These are phyloP conservation scores for Silene noctiflora DNA, from an alignment of 179 eudicot species.

Conservation along the genomic window DNA sequence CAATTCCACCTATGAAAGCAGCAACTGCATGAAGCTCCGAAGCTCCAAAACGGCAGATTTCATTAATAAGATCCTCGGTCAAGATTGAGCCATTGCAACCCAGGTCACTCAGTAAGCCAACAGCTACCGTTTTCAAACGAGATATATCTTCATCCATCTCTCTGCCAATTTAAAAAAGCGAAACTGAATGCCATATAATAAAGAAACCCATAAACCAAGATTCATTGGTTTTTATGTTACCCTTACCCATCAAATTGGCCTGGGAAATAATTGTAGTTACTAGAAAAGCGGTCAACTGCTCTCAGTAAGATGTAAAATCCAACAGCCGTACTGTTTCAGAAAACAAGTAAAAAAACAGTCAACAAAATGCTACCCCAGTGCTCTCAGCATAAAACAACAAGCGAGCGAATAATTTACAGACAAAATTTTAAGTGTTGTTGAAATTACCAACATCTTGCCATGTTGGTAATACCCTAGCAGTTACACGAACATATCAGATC, in stretches of 20 bases:
- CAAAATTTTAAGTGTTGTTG: background rate
- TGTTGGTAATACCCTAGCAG: background rate
- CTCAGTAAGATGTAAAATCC: slow-evolving; percentile 89
- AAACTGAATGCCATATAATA: background rate
- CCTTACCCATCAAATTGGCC: slow-evolving; percentile 99
- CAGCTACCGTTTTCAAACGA: slow-evolving; percentile 68
- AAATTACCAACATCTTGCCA: background rate
- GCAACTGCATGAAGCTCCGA: slow-evolving; percentile 94
- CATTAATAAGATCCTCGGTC: slow-evolving; percentile 87
- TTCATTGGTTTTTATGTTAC: slow-evolving; percentile 34
- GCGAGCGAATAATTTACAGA: background rate
- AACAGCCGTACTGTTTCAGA: slow-evolving; percentile 63
- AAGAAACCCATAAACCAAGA: background rate
- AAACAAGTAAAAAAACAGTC: background rate
- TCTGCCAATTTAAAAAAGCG: slow-evolving; percentile 33
- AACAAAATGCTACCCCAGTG: too few relatives aligned
- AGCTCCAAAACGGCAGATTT: slow-evolving; percentile 90
- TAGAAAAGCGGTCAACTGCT: slow-evolving; percentile 84
- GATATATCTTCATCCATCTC: slow-evolving; percentile 94
- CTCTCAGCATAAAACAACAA: background rate
- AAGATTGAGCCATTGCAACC: slow-evolving; percentile 76
- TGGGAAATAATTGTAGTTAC: slow-evolving; percentile 78
- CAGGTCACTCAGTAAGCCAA: slow-evolving; percentile 64
- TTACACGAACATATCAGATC: background rate
- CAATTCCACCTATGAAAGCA: slow-evolving; percentile 83